A percentile compares a stretch with the other conserved stretches of the same genome.
phyloP scores from a whole-genome alignment of 441 rosid species.

The Iberis amara region DNA sequence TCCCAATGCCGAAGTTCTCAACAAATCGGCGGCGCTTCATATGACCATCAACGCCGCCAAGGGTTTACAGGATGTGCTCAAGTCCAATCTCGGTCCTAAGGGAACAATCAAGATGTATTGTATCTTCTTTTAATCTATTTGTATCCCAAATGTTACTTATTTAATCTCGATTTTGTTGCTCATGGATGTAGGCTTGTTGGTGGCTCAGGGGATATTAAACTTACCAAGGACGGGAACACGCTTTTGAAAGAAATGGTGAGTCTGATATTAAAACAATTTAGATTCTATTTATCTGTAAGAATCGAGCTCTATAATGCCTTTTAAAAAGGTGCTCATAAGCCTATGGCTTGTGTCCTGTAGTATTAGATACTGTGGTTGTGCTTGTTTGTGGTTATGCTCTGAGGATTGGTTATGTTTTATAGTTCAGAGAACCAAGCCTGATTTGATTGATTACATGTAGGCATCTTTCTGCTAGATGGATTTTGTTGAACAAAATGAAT shows the following conservation, averaged over 20 bases:
- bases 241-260: constrained; percentile 88
- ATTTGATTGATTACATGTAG: constrained; percentile 5
- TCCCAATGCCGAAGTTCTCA: constrained; percentile 94
- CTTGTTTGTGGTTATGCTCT: background rate
- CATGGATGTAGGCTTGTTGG: constrained; percentile 71
- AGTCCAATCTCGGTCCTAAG: constrained; percentile 88
- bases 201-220: constrained; percentile 94
- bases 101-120: constrained; percentile 88
- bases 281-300: constrained; percentile 1
- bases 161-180: constrained; percentile 9
- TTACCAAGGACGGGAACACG: constrained; percentile 92
- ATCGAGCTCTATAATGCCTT: constrained; percentile 4
- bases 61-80: constrained; percentile 91
- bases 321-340: constrained; percentile 10
- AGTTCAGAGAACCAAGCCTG: background rate
- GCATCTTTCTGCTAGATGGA: background rate
- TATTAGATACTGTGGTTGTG: background rate
- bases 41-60: constrained; percentile 97
- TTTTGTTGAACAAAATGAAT: background rate
- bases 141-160: background rate
- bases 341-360: background rate
- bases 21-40: constrained; percentile 98
- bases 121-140: constrained; percentile 11
- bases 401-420: background rate
- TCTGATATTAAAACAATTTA: background rate